Evolutionary conservation across 164 flowering plant genomes (phyloP).

Genomic region (Stephania yunnanensis): DNA sequence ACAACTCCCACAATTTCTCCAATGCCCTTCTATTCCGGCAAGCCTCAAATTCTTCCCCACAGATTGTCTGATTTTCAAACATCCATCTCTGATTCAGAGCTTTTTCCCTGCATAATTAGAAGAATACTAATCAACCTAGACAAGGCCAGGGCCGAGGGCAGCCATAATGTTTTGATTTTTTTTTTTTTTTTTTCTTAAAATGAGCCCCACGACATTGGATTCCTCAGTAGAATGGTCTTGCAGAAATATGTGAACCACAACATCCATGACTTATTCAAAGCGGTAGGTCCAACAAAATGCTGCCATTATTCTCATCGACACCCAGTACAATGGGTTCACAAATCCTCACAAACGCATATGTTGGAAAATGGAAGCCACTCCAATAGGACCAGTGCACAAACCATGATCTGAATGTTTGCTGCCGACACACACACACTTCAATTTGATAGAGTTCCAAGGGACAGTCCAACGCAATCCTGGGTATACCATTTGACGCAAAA

Average conservation of each 20-base stretch:
- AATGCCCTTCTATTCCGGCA: not conserved
- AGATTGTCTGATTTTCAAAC: not conserved
- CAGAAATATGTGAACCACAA: not conserved
- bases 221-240: not conserved
- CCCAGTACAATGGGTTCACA: not conserved
- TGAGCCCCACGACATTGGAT: not conserved
- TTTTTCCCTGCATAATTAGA: too few species aligned
- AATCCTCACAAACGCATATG: not conserved
- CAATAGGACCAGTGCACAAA: not conserved
- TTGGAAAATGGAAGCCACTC: not conserved
- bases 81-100: not conserved
- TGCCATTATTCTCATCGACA: too few species aligned
- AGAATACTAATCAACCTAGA: too few species aligned
- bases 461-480: not conserved
- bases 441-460: not conserved
- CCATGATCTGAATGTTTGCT: not conserved
- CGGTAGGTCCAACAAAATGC: too few species aligned
- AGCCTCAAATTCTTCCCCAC: not conserved
- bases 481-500: too few species aligned
- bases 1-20: not conserved
- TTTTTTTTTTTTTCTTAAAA: not conserved
- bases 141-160: not conserved
- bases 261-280: not conserved
- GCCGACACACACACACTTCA: not conserved
- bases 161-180: not conserved